Conservation (phyloP, 1,284 basidiomycete genomes). For the Cryptococcus sp. region DNA sequence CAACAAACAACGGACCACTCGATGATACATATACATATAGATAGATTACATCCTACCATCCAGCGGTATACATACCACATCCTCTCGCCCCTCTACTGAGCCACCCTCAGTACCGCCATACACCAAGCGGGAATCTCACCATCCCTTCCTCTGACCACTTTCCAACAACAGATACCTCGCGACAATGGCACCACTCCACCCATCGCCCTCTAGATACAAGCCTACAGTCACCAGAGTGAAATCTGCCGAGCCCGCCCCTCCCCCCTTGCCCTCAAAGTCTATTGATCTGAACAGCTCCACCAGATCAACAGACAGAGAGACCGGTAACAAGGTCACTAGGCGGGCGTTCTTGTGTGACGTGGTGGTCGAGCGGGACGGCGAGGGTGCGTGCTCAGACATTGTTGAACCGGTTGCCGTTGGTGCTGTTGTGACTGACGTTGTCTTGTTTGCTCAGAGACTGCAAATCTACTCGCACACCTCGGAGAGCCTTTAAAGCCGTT, state of each 20-base stretch:
- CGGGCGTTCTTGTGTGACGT: conserved; percentile 47
- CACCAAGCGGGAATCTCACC: background rate
- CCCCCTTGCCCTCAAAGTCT: conserved; percentile 26
- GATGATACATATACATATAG: background rate
- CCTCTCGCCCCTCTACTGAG: background rate
- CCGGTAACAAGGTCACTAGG: conserved; percentile 28
- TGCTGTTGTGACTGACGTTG: background rate
- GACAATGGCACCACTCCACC: background rate
- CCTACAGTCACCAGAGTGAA: conserved; percentile 1
- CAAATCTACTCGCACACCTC: conserved; percentile 35
- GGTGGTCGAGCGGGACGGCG: conserved; percentile 38
- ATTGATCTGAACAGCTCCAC: conserved; percentile 46
- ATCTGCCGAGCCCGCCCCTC: conserved; percentile 21
- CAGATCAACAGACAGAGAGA: conserved; percentile 32
- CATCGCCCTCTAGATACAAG: conserved; percentile 3
- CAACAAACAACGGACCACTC: background rate
- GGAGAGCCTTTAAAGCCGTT: conserved; percentile 35
- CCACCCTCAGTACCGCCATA: background rate
- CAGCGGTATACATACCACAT: background rate
- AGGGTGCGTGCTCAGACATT: conserved; percentile 19
- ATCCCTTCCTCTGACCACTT: too few relatives aligned
- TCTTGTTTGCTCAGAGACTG: conserved; percentile 27
- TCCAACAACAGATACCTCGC: too few relatives aligned
- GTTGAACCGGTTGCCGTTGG: background rate
- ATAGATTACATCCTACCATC: background rate